Evolutionary conservation across 805 yeast species (phyloP).

Genomic region (Saccharomycopsis guyanensis): DNA sequence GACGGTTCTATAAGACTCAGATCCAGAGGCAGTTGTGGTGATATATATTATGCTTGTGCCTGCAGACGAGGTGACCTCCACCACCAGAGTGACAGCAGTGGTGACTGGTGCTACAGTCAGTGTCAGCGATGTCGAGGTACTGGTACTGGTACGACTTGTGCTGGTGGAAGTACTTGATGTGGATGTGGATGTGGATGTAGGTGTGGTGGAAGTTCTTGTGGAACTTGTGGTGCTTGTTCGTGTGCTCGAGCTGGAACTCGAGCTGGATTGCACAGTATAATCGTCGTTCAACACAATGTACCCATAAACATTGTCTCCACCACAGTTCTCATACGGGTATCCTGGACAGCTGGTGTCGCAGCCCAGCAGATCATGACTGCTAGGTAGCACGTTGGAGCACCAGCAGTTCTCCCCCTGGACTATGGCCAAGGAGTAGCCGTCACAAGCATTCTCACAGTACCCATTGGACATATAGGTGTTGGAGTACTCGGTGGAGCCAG

Average conservation of each 20-base stretch:
- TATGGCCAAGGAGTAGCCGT: conserved; percentile 1
- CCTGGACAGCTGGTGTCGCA: conserved; percentile 12
- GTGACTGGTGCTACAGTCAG: neutral
- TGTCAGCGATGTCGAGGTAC: neutral
- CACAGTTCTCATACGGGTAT: conserved; percentile 12
- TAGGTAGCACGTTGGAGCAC: conserved; percentile 6
- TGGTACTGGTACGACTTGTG: neutral
- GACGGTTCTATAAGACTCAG: no score
- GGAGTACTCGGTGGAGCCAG: neutral
- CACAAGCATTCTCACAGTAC: neutral
- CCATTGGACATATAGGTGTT: neutral
- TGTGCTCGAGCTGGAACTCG: neutral
- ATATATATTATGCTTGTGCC: no score
- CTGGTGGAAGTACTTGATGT: neutral
- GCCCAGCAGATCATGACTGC: neutral
- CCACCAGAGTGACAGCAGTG: neutral
- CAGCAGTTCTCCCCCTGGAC: conserved; percentile 9
- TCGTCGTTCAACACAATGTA: conserved; percentile 4
- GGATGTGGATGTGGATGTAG: neutral
- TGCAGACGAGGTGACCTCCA: neutral
- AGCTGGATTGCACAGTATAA: neutral
- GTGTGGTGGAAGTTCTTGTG: neutral
- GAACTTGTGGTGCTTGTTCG: neutral
- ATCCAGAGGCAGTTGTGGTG: no score
- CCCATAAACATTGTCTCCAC: conserved; percentile 4